Conservation (phyloP, 176 grass and related monocot species). For the Oryza meyeriana region DNA sequence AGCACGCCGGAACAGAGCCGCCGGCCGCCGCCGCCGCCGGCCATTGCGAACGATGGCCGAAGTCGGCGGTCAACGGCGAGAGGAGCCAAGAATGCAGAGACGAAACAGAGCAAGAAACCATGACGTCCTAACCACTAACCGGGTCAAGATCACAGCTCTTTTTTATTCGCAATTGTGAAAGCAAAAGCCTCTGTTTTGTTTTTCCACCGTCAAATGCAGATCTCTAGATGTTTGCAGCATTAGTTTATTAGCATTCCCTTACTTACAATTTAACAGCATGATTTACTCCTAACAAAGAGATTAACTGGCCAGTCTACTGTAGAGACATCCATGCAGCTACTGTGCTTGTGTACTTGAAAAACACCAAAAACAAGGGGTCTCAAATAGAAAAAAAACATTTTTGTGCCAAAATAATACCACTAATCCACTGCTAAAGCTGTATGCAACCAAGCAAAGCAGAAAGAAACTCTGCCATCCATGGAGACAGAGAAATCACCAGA, state of each 20-base stretch:
- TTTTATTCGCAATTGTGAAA: background rate
- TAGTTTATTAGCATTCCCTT: background rate
- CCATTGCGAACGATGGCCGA: background rate
- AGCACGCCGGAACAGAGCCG: conserved; percentile 21
- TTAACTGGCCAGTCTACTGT: background rate
- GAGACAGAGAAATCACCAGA: background rate
- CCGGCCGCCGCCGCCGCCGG: background rate
- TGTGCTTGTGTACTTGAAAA: background rate
- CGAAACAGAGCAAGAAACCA: conserved; percentile 23
- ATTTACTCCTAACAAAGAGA: background rate
- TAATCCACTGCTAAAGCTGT: no score
- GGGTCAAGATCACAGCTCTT: background rate
- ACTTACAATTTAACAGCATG: background rate
- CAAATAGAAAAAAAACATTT: no score
- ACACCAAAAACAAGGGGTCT: background rate
- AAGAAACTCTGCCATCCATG: background rate
- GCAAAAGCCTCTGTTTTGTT: background rate
- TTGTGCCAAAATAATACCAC: no score
- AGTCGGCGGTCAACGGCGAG: conserved; percentile 5
- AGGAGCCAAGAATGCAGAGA: background rate
- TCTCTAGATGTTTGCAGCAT: background rate
- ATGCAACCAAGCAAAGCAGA: background rate
- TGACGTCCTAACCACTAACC: background rate
- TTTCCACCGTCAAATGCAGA: background rate
- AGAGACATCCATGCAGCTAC: background rate